Percentiles rank a stretch among this genome's conserved stretches.
Evolutionary conservation across 2,329 filamentous ascomycete genomes (phyloP).

Genomic region (Alternaria ventricosa): DNA sequence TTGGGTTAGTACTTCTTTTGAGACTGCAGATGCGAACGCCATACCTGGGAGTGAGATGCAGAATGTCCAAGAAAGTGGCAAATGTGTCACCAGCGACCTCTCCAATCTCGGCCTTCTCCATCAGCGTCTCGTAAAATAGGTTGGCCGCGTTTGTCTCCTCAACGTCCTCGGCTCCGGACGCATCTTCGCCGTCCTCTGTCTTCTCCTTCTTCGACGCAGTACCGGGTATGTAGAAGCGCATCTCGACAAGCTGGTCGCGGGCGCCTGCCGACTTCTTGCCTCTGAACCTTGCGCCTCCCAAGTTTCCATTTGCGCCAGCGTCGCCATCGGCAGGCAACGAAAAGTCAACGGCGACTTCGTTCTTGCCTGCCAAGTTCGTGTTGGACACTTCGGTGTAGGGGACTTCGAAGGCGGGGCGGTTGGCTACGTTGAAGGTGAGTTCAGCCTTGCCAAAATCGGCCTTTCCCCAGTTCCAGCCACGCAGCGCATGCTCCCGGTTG

Average conservation of each 20-base stretch:
- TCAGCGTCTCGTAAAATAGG: constrained; percentile 96
- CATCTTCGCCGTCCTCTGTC: constrained; percentile 72
- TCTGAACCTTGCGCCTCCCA: constrained; percentile 75
- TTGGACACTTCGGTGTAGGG: constrained; percentile 98
- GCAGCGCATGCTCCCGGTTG: constrained; percentile 88
- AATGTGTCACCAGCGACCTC: constrained; percentile 99
- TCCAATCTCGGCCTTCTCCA: constrained; percentile 98
- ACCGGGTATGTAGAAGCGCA: constrained; percentile 98
- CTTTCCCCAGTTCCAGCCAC: constrained; percentile 99
- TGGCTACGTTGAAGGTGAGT: constrained; percentile 95
- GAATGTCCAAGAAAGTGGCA: constrained; percentile 93
- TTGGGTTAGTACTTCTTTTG: constrained; percentile 23
- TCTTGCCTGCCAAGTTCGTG: constrained; percentile 95
- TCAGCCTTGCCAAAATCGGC: constrained; percentile 95
- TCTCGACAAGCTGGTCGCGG: constrained; percentile 92
- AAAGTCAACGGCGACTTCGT: constrained; percentile 96
- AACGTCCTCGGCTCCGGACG: constrained; percentile 59
- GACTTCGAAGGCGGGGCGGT: constrained; percentile 93
- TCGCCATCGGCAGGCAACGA: constrained; percentile 75
- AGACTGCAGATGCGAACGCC: constrained; percentile 27
- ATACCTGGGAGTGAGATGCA: constrained; percentile 93
- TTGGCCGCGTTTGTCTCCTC: constrained; percentile 95
- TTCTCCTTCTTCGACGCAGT: constrained; percentile 75
- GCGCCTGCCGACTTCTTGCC: constrained; percentile 91
- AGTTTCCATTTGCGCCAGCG: constrained; percentile 73